A percentile compares a stretch with the other conserved stretches of the same genome.
These are phyloP conservation scores for Ministeria vibrans DNA, from an alignment of 78 protist genomes.

Conservation along the genomic window DNA sequence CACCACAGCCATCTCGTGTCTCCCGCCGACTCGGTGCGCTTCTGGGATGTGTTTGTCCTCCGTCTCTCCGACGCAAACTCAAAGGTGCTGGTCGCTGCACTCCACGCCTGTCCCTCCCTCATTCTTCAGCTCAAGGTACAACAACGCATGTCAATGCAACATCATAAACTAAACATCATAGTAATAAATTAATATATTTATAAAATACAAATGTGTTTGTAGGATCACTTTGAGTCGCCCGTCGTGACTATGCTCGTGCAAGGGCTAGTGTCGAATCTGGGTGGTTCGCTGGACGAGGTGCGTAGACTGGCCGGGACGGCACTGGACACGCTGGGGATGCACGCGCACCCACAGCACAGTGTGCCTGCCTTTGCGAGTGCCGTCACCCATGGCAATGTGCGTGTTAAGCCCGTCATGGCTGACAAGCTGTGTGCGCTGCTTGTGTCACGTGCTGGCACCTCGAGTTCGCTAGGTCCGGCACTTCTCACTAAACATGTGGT, in stretches of 20 bases:
- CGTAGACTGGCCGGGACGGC: background rate
- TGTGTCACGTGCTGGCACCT: background rate
- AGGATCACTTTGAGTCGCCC: background rate
- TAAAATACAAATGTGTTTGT: background rate
- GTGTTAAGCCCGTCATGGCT: background rate
- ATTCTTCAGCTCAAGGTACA: background rate
- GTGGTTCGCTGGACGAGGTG: background rate
- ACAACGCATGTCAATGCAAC: background rate
- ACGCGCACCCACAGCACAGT: background rate
- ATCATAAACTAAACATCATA: background rate
- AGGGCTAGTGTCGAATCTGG: background rate
- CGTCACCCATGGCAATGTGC: background rate
- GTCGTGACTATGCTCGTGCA: background rate
- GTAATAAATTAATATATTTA: too few species aligned
- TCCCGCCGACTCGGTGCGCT: background rate
- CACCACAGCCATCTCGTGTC: background rate
- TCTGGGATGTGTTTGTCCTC: background rate
- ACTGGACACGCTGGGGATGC: background rate
- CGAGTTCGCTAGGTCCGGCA: background rate
- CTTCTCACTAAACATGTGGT: background rate
- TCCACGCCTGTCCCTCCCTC: background rate
- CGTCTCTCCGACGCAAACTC: background rate
- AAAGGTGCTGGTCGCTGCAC: background rate
- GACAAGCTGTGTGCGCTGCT: background rate
- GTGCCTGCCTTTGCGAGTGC: background rate